A percentile compares a stretch with the other conserved stretches of the same genome.
phyloP scores from a whole-genome alignment of 2,329 filamentous ascomycete species.

The Diplodia intermedia region DNA sequence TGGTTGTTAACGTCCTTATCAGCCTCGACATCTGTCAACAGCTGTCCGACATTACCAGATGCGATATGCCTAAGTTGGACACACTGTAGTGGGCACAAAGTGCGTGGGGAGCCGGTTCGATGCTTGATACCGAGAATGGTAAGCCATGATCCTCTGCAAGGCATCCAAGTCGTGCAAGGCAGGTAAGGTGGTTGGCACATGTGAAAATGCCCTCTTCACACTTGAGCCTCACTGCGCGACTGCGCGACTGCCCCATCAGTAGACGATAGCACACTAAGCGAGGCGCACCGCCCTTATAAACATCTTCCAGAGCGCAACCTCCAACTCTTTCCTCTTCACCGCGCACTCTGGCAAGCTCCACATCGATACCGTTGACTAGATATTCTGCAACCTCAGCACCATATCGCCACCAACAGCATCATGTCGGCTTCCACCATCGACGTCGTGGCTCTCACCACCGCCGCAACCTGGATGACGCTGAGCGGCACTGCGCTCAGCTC shows the following conservation, averaged over 20 bases:
- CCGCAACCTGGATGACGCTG: slow-evolving; percentile 10
- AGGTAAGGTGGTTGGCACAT: neutral
- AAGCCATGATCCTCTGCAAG: neutral
- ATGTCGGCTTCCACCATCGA: neutral
- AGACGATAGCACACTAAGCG: neutral
- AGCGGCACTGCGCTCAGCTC: slow-evolving; percentile 19
- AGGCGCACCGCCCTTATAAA: neutral
- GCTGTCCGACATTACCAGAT: neutral
- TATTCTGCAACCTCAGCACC: slow-evolving; percentile 9
- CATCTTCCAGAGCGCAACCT: neutral
- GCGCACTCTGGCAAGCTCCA: neutral
- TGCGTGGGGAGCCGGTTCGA: neutral
- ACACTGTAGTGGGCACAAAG: neutral
- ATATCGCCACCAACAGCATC: slow-evolving; percentile 1
- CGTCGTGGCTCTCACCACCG: slow-evolving; percentile 8
- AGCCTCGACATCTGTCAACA: neutral
- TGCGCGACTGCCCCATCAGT: neutral
- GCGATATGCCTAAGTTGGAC: neutral
- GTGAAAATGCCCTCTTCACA: neutral
- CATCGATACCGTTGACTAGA: neutral
- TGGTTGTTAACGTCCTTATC: neutral
- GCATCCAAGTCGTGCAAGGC: neutral
- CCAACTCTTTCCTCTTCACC: slow-evolving; percentile 7
- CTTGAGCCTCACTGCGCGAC: neutral
- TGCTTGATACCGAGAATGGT: neutral